A percentile compares a stretch with the other conserved stretches of the same genome.
Evolutionary conservation across 1,139 yeast genomes (phyloP).

Genomic region (Taphrina communis): DNA sequence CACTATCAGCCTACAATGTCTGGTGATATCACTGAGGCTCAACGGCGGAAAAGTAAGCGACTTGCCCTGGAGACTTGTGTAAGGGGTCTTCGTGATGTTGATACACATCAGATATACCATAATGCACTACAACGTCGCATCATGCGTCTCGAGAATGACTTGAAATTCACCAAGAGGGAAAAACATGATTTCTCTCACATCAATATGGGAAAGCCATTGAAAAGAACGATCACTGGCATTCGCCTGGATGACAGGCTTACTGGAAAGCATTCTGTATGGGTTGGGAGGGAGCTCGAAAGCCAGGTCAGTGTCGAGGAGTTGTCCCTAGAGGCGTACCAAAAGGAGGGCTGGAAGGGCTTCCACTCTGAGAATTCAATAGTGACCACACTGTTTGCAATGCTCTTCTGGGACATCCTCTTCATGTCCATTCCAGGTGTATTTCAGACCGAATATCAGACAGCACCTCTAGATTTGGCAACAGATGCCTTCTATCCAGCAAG

Average conservation of each 20-base stretch:
- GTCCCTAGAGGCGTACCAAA: constrained; percentile 50
- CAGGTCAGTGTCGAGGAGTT: constrained; percentile 51
- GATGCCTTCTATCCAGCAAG: constrained; percentile 46
- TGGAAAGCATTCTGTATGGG: constrained; percentile 44
- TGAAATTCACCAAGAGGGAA: constrained; percentile 43
- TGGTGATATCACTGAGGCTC: constrained; percentile 22
- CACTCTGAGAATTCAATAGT: constrained; percentile 53
- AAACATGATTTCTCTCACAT: constrained; percentile 44
- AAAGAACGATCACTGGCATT: constrained; percentile 41
- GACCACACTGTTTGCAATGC: constrained; percentile 49
- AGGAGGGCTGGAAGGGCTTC: constrained; percentile 51
- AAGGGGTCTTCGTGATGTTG: constrained; percentile 45
- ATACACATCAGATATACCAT: constrained; percentile 46
- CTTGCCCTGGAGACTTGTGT: constrained; percentile 45
- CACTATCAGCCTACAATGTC: constrained; percentile 33
- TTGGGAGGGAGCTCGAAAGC: constrained; percentile 32
- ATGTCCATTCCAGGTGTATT: constrained; percentile 48
- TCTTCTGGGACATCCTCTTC: constrained; percentile 51
- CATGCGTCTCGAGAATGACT: constrained; percentile 44
- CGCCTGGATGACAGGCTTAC: constrained; percentile 41
- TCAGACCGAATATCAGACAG: constrained; percentile 51
- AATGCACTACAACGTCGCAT: constrained; percentile 45
- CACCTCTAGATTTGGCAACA: constrained; percentile 51
- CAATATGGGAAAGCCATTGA: constrained; percentile 41
- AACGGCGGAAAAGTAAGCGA: constrained; percentile 42